Evolutionary conservation across 768 basidiomycete genomes (phyloP).

Genomic region (Russula brevipes): DNA sequence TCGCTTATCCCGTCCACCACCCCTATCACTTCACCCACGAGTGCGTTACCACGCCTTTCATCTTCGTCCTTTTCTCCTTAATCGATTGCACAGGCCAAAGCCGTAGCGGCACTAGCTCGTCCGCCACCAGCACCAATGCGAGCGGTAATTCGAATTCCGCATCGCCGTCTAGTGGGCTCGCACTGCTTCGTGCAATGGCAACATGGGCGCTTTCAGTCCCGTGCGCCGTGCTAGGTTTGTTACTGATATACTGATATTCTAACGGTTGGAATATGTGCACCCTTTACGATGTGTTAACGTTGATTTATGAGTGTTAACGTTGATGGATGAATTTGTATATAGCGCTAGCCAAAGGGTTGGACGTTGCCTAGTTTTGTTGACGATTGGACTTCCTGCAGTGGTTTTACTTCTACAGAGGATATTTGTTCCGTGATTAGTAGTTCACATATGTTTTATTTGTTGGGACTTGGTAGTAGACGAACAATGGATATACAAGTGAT

Average conservation of each 20-base stretch:
- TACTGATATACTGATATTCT: neutral
- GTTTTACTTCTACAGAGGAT: too few relatives aligned
- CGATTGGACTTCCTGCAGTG: too few relatives aligned
- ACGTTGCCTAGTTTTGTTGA: too few relatives aligned
- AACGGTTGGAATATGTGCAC: neutral
- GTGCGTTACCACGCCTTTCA: neutral
- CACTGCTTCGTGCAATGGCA: neutral
- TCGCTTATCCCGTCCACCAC: slow-evolving; percentile 15
- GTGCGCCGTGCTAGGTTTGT: neutral
- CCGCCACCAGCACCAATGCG: neutral
- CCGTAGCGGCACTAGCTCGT: neutral
- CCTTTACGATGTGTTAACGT: neutral
- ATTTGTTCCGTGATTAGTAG: too few relatives aligned
- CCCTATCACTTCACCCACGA: neutral
- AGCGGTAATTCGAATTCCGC: neutral
- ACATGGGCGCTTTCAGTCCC: neutral
- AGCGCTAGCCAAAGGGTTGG: too few relatives aligned
- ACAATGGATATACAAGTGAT: too few relatives aligned
- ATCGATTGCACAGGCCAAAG: neutral
- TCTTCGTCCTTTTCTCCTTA: neutral
- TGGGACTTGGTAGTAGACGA: too few relatives aligned
- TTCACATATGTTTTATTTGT: too few relatives aligned
- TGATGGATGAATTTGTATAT: neutral
- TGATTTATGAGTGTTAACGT: too few relatives aligned
- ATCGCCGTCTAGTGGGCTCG: neutral